Evolutionary conservation across 495 filamentous ascomycete species (phyloP), one percentile per base, ranked within the genome.

Genomic region (Beverwykella pulmonaria): DNA sequence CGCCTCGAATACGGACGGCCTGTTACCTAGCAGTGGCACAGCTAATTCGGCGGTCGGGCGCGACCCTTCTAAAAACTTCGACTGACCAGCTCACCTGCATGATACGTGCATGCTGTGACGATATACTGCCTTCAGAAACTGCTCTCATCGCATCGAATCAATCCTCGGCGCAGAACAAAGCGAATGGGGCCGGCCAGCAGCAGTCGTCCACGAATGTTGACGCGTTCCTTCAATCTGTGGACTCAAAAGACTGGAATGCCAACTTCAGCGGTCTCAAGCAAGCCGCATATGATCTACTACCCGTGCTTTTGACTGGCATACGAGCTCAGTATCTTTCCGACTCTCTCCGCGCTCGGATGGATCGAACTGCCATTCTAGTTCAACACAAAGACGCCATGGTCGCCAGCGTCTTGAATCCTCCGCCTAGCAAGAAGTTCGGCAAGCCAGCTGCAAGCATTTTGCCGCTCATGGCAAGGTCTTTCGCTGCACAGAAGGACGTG

Each of bases 391-490:
- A 83, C 26, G 86, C 88, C 12, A 88, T 96, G 83, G 71, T 92
- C 14, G 88, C 92, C 29, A 92, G 90, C 74, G 85, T 92, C 14
- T 77, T 96, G 55, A 89, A 93, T 75, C 90, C 91, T 1, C 82
- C 87, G 59, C 79, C 83, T 15, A 83, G 83, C 36, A 78, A 80
- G 48, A 82, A 82, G 48, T 84, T 86, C 1, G 82, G 82, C 27
- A 80, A 76, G 29, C 81, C 80, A 41, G 82, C 83, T 60, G 79
- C 86, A 15, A 92, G 89, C 70, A 88, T 96, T 52, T 76, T 97
- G 27, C 92, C 92, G 7, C 88, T 93, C 66, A 77, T 96, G 26
- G 83, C 83, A 25, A 79, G 84, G 58, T 79, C 79, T 47, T 88
- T 85, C 70, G 79, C 86, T 0, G 76, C 80, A 30, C 81, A 86